These are phyloP conservation scores for Pythium scleroteichum DNA, from an alignment of 352 stramenopile genomes.

Conservation along the genomic window DNA sequence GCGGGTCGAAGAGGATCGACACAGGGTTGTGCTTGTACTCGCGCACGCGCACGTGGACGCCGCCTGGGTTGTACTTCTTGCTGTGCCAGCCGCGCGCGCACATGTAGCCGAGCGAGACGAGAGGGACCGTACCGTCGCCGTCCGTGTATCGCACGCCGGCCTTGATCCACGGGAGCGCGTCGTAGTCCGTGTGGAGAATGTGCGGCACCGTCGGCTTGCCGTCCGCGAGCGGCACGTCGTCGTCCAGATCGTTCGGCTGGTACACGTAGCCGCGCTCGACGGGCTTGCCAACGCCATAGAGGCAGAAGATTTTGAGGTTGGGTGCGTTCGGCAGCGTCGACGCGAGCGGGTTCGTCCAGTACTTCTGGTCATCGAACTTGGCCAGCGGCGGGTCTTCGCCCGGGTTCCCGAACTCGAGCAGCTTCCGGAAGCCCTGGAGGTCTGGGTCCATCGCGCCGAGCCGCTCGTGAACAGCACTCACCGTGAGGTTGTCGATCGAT, in stretches of 20 bases:
- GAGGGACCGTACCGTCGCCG: conserved; percentile 92
- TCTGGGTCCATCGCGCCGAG: conserved; percentile 51
- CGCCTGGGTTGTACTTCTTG: conserved; percentile 83
- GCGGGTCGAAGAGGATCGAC: conserved; percentile 71
- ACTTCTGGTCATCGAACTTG: conserved; percentile 60
- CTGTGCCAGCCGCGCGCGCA: conserved; percentile 87
- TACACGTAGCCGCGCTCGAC: conserved; percentile 88
- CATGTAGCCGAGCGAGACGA: conserved; percentile 95
- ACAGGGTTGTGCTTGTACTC: conserved; percentile 77
- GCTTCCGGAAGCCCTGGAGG: conserved; percentile 42
- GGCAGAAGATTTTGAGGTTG: conserved; percentile 93
- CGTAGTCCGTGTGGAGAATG: conserved; percentile 60
- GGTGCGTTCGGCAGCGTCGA: conserved; percentile 88
- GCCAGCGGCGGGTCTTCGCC: conserved; percentile 39
- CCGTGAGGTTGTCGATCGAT: conserved; percentile 59
- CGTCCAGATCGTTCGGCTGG: conserved; percentile 40
- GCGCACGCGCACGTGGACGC: conserved; percentile 84
- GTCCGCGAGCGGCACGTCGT: conserved; percentile 36
- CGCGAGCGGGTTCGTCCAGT: conserved; percentile 89
- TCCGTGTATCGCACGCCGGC: conserved; percentile 86
- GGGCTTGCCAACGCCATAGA: conserved; percentile 92
- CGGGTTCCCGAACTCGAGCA: conserved; percentile 46
- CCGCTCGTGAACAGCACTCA: conserved; percentile 45
- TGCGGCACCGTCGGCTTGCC: conserved; percentile 58
- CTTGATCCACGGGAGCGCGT: conserved; percentile 72